phyloP scores from a whole-genome alignment of 139 green algal species.

The Chlamydomonas sp. region DNA sequence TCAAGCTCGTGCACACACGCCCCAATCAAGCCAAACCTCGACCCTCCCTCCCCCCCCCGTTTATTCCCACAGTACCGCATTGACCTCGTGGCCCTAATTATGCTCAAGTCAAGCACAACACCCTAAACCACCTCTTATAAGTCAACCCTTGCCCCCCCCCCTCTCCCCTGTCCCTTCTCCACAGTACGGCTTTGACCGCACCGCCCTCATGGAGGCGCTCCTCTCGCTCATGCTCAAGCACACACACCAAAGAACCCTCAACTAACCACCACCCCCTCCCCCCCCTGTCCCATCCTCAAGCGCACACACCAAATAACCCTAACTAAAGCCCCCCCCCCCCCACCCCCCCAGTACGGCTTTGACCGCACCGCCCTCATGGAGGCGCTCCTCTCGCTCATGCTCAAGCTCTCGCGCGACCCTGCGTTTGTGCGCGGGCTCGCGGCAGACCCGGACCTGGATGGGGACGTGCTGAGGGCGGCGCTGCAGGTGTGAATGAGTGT shows the following conservation, averaged over 20 bases:
- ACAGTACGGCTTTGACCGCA: constrained; percentile 52
- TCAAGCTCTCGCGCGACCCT: constrained; percentile 3
- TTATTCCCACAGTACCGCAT: too few species aligned
- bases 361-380: constrained; percentile 43
- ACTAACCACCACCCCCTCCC: neutral
- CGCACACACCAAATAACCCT: neutral
- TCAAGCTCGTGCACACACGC: constrained; percentile 5
- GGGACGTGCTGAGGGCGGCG: constrained; percentile 11
- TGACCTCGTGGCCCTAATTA: too few species aligned
- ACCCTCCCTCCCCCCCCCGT: too few species aligned
- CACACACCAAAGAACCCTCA: too few species aligned
- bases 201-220: constrained; percentile 35
- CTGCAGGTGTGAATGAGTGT: neutral
- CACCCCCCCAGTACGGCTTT: constrained; percentile 62
- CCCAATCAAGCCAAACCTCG: too few species aligned
- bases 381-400: constrained; percentile 3
- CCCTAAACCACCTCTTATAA: too few species aligned
- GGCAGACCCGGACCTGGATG: constrained; percentile 21
- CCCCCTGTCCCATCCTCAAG: neutral
- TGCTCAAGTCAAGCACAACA: too few species aligned
- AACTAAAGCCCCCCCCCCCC: constrained; percentile 40
- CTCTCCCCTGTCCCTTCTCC: too few species aligned
- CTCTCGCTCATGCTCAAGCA: constrained; percentile 9
- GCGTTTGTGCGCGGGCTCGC: constrained; percentile 5
- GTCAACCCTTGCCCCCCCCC: too few species aligned